phyloP scores from a whole-genome alignment of 2,329 filamentous ascomycete species.

The Ophiosphaerella herpotricha region DNA sequence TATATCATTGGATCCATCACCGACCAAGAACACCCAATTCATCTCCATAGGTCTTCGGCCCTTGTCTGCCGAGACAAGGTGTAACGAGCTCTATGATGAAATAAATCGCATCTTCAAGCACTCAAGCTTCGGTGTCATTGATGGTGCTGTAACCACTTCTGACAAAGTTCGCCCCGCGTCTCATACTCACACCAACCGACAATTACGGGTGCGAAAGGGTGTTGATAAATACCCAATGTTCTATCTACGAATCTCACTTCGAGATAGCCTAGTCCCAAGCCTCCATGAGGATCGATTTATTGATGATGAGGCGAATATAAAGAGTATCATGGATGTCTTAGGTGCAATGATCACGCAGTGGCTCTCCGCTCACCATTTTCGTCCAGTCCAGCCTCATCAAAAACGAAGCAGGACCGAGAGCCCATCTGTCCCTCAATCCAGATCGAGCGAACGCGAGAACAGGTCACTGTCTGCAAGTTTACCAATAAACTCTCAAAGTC shows the following conservation, averaged over 20 bases:
- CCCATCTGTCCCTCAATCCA: not conserved
- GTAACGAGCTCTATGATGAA: constrained; percentile 73
- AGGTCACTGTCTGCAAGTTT: not conserved
- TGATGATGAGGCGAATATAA: constrained; percentile 47
- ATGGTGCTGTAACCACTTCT: constrained; percentile 50
- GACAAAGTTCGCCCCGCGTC: constrained; percentile 38
- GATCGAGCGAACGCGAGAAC: not conserved
- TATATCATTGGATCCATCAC: constrained; percentile 71
- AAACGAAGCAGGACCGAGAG: constrained; percentile 7
- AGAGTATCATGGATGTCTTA: constrained; percentile 66
- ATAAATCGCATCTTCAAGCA: constrained; percentile 76
- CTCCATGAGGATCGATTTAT: constrained; percentile 26
- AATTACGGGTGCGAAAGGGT: constrained; percentile 64
- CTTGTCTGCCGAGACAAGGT: constrained; percentile 58
- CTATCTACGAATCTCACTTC: constrained; percentile 68
- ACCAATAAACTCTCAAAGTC: not conserved
- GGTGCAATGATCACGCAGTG: constrained; percentile 73
- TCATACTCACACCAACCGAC: constrained; percentile 54
- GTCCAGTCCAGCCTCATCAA: constrained; percentile 51
- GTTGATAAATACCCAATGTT: constrained; percentile 91
- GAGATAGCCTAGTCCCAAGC: constrained; percentile 9
- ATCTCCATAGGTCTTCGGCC: constrained; percentile 77
- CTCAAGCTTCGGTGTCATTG: constrained; percentile 74
- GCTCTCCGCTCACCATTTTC: constrained; percentile 72
- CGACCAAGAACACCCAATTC: constrained; percentile 77